Evolutionary conservation across 345 rosid genomes (phyloP), one percentile per base, ranked within the genome.

Genomic region (Triadica sebifera): DNA sequence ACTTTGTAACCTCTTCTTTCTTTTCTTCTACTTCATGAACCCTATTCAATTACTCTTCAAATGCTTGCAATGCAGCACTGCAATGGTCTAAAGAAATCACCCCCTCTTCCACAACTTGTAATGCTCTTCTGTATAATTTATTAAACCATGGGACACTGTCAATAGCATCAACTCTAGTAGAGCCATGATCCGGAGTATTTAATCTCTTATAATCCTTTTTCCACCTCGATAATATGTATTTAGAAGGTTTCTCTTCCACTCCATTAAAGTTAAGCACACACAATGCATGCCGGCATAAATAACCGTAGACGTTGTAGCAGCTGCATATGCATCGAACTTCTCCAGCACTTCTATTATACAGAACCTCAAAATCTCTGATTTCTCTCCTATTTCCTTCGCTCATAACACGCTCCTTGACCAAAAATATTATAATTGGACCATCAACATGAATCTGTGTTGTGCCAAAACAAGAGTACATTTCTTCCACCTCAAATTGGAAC

Each of bases 101-200:
- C 19, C 97, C 98, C 79, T 92, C 93, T 72, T 86, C 94, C 38
- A 92, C 98, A 74, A 88, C 97, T 78, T 87, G 89, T 87, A 94
- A 82, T 11, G 94, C 94, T 68, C 87, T 85, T 77, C 85, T 88
- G 77, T 90, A 88, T 88, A 94, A 79, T 81, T 90, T 93, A 79
- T 86, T 95, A 49, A 85, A 83, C 97, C 93, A 78, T 65, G 88
- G 94, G 52, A 81, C 86, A 1, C 85, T 90, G 80, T 86, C 90
- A 46, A 80, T 79, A 12, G 78, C 67, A 78, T 92, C 94, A 34
- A 86, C 79, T 69, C 66, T 74, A 57, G 71, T 83, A 25, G 86
- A 78, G 65, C 88, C 87, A 12, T 78, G 71, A 66, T 92, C 91
- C 2, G 85, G 87, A 65, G 85, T 80, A 75, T 86, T 81, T 8